Base-by-base conservation (phyloP, 192 early-diverging fungal species). In the Coemansia umbellata region DNA sequence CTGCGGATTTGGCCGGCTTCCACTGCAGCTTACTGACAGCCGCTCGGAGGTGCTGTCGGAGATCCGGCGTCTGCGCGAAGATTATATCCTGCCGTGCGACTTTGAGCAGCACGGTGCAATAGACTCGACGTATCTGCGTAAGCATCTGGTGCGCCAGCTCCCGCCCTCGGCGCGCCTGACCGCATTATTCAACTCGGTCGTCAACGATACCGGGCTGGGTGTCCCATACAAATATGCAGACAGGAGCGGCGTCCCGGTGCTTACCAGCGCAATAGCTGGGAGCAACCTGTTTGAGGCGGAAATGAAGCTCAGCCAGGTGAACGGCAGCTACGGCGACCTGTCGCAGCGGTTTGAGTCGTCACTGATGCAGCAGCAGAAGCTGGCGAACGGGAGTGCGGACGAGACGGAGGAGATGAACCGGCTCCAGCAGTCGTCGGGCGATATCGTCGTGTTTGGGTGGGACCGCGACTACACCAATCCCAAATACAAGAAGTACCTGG, bases 81-180 rank as follows among this genome's bases (percentile, higher is more conserved):
- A 87, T 55, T 89, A 85, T 24, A 87, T 91, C 28, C 82, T 84
- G 48, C 89, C 90, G 5, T 62, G 78, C 36, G 91, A 94, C 63
- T 91, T 86, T 63, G 63, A 83, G 32, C 37, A 35, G 7, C 74
- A 75, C 4, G 91, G 91, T 14, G 78, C 81, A 37, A 90, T 94
- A 50, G 69, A 78, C 31, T 79, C 87, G 50, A 84, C 84, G 59
- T 78, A 81, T 44, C 60, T 93, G 58, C 80, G 88, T 49, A 60
- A 74, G 17, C 35, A 81, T n/a, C 52, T 89, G 59, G 83, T 84
- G 24, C 73, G 64, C 27, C 64, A 74, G 10, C 75, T 94, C 10
- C 89, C 89, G 26, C 65, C 53, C 8, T 87, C 88, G 0, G 81
- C 75, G 17, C 85, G 86, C 18, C 72, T 94, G 23, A 89, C 85